phyloP scores from a whole-genome alignment of 2,329 filamentous ascomycete genomes.

The Capronia epimyces region DNA sequence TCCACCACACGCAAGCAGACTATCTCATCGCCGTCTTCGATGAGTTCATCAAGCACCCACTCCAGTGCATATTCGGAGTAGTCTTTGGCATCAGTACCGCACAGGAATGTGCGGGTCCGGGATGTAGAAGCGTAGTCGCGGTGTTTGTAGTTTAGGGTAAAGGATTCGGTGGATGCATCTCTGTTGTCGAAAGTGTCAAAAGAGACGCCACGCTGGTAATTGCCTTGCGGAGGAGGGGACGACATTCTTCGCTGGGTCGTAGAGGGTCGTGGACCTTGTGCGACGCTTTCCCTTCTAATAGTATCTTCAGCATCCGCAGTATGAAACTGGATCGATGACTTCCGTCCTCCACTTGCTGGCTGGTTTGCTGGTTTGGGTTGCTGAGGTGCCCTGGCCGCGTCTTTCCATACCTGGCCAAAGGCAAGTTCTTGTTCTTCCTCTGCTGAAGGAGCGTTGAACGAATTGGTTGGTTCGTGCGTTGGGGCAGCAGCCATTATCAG shows the following conservation, averaged over 20 bases:
- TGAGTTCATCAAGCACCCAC: conserved; percentile 85
- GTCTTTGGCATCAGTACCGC: conserved; percentile 82
- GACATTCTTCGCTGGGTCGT: conserved; percentile 29
- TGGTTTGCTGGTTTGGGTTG: conserved; percentile 13
- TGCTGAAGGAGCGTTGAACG: conserved; percentile 1
- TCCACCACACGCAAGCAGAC: conserved; percentile 86
- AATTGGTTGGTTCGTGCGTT: conserved; percentile 9
- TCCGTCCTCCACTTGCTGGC: conserved; percentile 17
- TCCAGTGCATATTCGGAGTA: conserved; percentile 90
- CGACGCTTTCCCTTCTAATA: conserved; percentile 27
- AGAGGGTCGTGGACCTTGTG: conserved; percentile 21
- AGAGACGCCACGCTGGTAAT: conserved; percentile 63
- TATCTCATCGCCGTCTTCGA: conserved; percentile 89
- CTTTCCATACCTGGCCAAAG: conserved; percentile 28
- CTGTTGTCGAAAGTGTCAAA: conserved; percentile 68
- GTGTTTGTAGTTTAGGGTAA: conserved; percentile 81
- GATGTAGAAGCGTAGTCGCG: conserved; percentile 76
- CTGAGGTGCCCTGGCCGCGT: conserved; percentile 18
- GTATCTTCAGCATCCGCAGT: conserved; percentile 27
- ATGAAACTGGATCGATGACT: conserved; percentile 29
- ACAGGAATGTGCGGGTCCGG: conserved; percentile 80
- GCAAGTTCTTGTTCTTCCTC: conserved; percentile 25
- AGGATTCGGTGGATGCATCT: conserved; percentile 63
- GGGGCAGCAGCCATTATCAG: conserved; percentile 14
- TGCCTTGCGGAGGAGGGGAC: conserved; percentile 44